These are phyloP conservation scores for Nothomitra cinnamomea DNA, from an alignment of 2,329 filamentous ascomycete species.

Conservation along the genomic window DNA sequence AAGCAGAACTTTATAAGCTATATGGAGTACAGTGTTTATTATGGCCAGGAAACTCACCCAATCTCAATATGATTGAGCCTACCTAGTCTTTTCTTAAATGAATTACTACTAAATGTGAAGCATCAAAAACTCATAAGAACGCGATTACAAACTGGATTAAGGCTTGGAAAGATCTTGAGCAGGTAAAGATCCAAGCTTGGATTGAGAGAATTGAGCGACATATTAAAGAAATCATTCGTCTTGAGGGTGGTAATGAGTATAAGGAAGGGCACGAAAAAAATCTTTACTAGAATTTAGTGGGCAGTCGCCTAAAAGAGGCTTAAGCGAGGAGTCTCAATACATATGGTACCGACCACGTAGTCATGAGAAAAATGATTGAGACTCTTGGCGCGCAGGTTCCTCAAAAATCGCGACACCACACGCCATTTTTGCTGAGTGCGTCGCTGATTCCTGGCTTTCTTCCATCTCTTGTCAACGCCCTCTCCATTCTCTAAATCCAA, in stretches of 20 bases:
- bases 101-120: constrained; percentile 5
- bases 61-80: constrained; percentile 8
- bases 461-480: no score
- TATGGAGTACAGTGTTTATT: neutral
- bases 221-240: constrained; percentile 8
- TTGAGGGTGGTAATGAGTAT: constrained; percentile 1
- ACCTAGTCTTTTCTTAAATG: constrained; percentile 8
- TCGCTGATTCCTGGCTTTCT: no score
- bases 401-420: no score
- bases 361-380: no score
- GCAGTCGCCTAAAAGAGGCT: no score
- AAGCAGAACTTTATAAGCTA: neutral
- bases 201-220: constrained; percentile 10
- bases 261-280: neutral
- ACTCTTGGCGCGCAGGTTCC: no score
- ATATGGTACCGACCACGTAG: no score
- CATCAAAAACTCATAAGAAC: constrained; percentile 1
- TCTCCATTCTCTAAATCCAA: no score
- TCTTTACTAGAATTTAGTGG: no score
- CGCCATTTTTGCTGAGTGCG: no score
- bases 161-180: constrained; percentile 8
- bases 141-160: neutral
- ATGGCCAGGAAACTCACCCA: constrained; percentile 7
- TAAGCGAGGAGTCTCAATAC: no score
- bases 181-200: constrained; percentile 10